Percentiles rank a stretch among this genome's conserved stretches.
These are phyloP conservation scores for Diaporthe vexans DNA, from an alignment of 2,329 filamentous ascomycete genomes.

Conservation along the genomic window DNA sequence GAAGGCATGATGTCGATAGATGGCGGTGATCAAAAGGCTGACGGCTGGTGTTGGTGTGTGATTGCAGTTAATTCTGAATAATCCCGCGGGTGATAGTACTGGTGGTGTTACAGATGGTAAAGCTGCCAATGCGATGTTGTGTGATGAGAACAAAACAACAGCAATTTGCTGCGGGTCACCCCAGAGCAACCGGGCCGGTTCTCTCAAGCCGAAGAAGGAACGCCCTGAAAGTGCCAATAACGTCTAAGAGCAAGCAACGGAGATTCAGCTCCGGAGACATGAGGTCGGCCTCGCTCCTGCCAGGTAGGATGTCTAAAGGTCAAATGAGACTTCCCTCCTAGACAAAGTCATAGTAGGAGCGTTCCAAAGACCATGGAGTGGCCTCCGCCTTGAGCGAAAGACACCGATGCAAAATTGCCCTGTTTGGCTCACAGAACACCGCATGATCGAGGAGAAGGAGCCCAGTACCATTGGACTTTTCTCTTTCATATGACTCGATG, in stretches of 20 bases:
- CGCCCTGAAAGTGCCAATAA: background rate
- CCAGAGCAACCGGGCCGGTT: no score
- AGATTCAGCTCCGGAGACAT: background rate
- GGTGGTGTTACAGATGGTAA: background rate
- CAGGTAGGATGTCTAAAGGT: background rate
- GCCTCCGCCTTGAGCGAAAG: background rate
- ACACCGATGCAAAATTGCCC: background rate
- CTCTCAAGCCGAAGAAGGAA: background rate
- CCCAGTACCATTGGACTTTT: background rate
- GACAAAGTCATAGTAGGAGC: background rate
- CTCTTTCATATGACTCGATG: background rate
- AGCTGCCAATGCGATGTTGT: background rate
- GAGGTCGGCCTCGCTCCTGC: background rate
- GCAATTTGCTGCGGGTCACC: background rate
- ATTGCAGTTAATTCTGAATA: background rate
- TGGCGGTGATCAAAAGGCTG: background rate
- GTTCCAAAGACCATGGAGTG: background rate
- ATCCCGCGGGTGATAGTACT: background rate
- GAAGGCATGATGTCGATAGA: constrained; percentile 21
- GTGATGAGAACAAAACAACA: background rate
- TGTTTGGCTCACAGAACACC: background rate
- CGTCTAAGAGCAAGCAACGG: background rate
- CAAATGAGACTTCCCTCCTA: background rate
- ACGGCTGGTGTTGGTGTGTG: background rate
- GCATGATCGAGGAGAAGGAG: background rate